These are phyloP conservation scores for Cryptococcus sp. DNA, from an alignment of 1,284 basidiomycete species.

Conservation along the genomic window DNA sequence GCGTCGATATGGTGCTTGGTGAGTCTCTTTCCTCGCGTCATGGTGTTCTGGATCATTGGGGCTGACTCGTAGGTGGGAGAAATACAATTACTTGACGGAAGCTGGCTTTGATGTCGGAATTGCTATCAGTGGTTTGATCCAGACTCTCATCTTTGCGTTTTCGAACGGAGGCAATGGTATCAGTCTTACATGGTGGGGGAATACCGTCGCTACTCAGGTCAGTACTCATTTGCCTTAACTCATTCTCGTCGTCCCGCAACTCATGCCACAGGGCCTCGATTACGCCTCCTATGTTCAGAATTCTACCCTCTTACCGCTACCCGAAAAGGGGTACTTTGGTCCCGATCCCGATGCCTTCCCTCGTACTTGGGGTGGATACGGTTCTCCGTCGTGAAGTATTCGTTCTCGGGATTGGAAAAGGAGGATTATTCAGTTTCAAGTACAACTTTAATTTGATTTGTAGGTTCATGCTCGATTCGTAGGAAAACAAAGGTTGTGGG, in stretches of 20 bases:
- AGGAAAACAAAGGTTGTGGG: too few species aligned
- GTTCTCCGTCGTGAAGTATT: too few species aligned
- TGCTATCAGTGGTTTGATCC: constrained; percentile 55
- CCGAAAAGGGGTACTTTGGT: constrained; percentile 27
- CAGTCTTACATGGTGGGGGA: constrained; percentile 61
- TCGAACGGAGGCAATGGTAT: constrained; percentile 37
- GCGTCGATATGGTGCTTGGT: constrained; percentile 17
- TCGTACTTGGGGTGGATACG: not conserved
- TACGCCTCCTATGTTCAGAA: not conserved
- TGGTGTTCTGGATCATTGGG: not conserved
- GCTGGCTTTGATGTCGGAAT: constrained; percentile 66
- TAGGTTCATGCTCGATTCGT: too few species aligned
- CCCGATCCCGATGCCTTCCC: constrained; percentile 3
- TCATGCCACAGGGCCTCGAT: not conserved
- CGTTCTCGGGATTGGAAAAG: too few species aligned
- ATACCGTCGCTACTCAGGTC: constrained; percentile 57
- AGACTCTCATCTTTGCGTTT: constrained; percentile 56
- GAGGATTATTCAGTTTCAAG: too few species aligned
- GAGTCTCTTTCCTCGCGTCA: not conserved
- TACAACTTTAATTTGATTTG: too few species aligned
- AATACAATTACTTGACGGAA: constrained; percentile 75
- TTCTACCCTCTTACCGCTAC: constrained; percentile 10
- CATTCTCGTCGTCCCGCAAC: not conserved
- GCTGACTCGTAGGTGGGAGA: constrained; percentile 15
- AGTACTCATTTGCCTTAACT: constrained; percentile 15